Conservation (phyloP, 805 yeast species). For the Suhomyces kilbournensis region DNA sequence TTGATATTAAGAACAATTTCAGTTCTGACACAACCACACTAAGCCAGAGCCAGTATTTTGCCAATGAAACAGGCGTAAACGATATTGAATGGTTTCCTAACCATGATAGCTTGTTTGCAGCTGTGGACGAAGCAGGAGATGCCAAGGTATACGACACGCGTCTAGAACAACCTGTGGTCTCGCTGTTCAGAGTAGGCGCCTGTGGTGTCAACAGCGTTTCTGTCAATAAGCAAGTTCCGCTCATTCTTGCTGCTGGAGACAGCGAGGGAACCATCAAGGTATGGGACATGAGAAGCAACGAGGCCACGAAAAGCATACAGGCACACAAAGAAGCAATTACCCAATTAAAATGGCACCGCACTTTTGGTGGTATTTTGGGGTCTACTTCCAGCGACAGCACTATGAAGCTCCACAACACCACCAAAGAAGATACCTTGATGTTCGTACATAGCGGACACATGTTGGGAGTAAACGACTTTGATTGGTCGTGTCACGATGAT, state of each 20-base stretch:
- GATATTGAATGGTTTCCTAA: conserved; percentile 66
- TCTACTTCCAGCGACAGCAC: conserved; percentile 61
- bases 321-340: conserved; percentile 58
- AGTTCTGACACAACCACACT: background rate
- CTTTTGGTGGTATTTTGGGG: conserved; percentile 51
- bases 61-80: conserved; percentile 51
- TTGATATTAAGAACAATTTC: conserved; percentile 56
- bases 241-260: conserved; percentile 67
- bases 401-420: conserved; percentile 61
- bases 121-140: conserved; percentile 63
- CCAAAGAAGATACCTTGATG: conserved; percentile 27
- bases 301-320: conserved; percentile 15
- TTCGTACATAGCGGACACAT: conserved; percentile 86
- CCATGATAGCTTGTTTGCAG: conserved; percentile 59
- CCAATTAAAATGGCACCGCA: conserved; percentile 71
- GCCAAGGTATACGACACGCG: conserved; percentile 57
- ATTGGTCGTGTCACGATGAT: conserved; percentile 75
- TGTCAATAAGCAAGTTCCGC: conserved; percentile 55
- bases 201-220: conserved; percentile 56
- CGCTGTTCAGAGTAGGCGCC: conserved; percentile 4
- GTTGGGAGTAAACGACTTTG: conserved; percentile 79
- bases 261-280: conserved; percentile 51
- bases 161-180: conserved; percentile 8
- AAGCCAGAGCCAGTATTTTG: conserved; percentile 1
- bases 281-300: conserved; percentile 60